A percentile compares a stretch with the other conserved stretches of the same genome.
Conservation (phyloP, 257 asterid species). For the Orobanche coerulescens region DNA sequence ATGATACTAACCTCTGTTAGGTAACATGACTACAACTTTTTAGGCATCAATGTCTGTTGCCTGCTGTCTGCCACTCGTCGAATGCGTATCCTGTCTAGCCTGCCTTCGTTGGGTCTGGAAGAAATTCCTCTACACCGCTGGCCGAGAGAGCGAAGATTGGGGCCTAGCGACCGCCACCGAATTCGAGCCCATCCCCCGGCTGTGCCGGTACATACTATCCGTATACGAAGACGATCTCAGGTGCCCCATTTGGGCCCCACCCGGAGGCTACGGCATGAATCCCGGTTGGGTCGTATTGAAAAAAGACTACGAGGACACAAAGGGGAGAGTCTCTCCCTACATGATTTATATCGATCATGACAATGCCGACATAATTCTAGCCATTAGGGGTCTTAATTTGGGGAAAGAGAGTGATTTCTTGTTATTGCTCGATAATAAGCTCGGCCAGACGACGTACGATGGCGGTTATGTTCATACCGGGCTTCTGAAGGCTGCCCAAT, state of each 20-base stretch:
- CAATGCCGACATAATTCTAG: conserved; percentile 56
- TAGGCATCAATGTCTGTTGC: conserved; percentile 81
- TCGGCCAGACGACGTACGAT: conserved; percentile 87
- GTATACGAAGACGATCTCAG: conserved; percentile 72
- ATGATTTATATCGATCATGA: conserved; percentile 81
- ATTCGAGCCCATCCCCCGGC: conserved; percentile 76
- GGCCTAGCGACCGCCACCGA: conserved; percentile 80
- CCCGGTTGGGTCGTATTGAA: conserved; percentile 60
- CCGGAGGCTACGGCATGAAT: conserved; percentile 78
- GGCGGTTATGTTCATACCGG: conserved; percentile 96
- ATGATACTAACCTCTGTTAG: conserved; percentile 20
- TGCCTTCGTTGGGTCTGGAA: conserved; percentile 97
- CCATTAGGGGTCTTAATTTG: conserved; percentile 82
- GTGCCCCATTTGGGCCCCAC: conserved; percentile 73
- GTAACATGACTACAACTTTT: conserved; percentile 23
- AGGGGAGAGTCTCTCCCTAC: conserved; percentile 69
- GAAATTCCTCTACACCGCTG: conserved; percentile 82
- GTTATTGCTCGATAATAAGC: conserved; percentile 69
- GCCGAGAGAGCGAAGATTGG: conserved; percentile 89
- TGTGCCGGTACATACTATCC: conserved; percentile 65
- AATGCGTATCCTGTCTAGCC: conserved; percentile 92
- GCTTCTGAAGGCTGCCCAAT: conserved; percentile 80
- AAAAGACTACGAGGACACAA: conserved; percentile 48
- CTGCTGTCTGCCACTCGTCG: conserved; percentile 83
- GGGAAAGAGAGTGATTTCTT: conserved; percentile 74